These are phyloP conservation scores for Ophiostoma himal-ulmi DNA, from an alignment of 2,329 filamentous ascomycete genomes.

Conservation along the genomic window DNA sequence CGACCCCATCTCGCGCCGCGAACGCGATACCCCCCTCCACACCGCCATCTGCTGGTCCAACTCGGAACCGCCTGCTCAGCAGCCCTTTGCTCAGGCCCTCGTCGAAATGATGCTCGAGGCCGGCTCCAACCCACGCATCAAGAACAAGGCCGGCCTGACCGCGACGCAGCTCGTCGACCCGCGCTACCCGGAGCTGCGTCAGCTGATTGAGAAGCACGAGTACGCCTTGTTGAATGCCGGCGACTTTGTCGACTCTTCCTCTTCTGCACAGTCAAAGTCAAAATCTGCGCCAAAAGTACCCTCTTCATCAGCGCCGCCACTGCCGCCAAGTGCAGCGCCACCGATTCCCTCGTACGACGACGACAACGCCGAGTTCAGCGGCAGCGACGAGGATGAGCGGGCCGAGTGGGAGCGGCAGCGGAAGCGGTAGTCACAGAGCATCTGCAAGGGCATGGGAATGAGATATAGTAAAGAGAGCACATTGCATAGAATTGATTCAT, in stretches of 20 bases:
- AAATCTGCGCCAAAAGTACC: conserved; percentile 13
- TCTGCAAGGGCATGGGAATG: background rate
- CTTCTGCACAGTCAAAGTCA: conserved; percentile 23
- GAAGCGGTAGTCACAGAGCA: background rate
- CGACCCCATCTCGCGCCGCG: conserved; percentile 65
- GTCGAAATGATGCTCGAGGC: conserved; percentile 79
- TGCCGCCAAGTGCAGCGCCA: conserved; percentile 3
- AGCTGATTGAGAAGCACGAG: conserved; percentile 64
- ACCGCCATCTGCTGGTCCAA: conserved; percentile 73
- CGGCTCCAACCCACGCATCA: conserved; percentile 52
- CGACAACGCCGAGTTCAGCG: conserved; percentile 57
- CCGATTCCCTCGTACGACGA: conserved; percentile 34
- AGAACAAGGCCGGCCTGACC: conserved; percentile 68
- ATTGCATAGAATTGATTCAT: background rate
- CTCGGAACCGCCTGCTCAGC: conserved; percentile 56
- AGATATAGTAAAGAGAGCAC: background rate
- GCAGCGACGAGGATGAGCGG: conserved; percentile 59
- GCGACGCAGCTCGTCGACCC: conserved; percentile 69
- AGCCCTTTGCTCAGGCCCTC: conserved; percentile 59
- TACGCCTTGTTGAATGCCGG: conserved; percentile 55
- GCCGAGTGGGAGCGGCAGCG: conserved; percentile 54
- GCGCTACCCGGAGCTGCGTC: conserved; percentile 54
- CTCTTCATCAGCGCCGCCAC: background rate
- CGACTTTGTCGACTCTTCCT: conserved; percentile 46
- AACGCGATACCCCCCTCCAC: conserved; percentile 75